These are phyloP conservation scores for Rutstroemia sp. DNA, from an alignment of 2,329 filamentous ascomycete species.

Conservation along the genomic window DNA sequence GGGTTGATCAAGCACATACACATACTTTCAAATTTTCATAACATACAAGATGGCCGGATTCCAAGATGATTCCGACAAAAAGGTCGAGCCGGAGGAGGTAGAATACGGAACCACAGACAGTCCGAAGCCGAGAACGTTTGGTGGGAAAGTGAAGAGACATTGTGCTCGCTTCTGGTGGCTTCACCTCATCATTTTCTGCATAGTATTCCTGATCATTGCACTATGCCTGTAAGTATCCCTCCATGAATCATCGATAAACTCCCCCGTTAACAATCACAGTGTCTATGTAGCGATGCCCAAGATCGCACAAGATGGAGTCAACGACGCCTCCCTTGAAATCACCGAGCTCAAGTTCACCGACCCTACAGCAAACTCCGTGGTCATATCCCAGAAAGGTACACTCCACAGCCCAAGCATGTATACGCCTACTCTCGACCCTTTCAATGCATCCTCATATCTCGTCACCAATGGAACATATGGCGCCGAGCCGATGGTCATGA, in stretches of 20 bases:
- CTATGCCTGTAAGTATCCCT: constrained; percentile 45
- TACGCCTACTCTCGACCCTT: constrained; percentile 46
- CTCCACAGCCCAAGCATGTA: constrained; percentile 41
- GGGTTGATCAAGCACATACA: neutral
- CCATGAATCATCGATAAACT: neutral
- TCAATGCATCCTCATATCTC: constrained; percentile 44
- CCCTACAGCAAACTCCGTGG: constrained; percentile 40
- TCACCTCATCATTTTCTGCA: constrained; percentile 41
- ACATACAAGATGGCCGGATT: neutral
- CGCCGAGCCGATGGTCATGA: constrained; percentile 20
- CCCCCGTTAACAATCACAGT: constrained; percentile 26
- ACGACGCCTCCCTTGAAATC: constrained; percentile 43
- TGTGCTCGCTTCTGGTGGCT: constrained; percentile 44
- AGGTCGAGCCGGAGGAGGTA: neutral
- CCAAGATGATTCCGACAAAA: constrained; percentile 6
- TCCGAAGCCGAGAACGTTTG: constrained; percentile 6
- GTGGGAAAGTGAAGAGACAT: constrained; percentile 25
- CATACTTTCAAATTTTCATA: neutral
- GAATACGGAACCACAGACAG: neutral
- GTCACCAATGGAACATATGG: constrained; percentile 29
- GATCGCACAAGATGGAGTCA: constrained; percentile 47
- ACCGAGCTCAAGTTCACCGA: constrained; percentile 42
- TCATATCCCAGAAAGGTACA: constrained; percentile 40
- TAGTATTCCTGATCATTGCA: constrained; percentile 44
- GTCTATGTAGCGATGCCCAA: constrained; percentile 52